Evolutionary conservation across 768 basidiomycete genomes (phyloP).

Genomic region (Kondoa subrosea): DNA sequence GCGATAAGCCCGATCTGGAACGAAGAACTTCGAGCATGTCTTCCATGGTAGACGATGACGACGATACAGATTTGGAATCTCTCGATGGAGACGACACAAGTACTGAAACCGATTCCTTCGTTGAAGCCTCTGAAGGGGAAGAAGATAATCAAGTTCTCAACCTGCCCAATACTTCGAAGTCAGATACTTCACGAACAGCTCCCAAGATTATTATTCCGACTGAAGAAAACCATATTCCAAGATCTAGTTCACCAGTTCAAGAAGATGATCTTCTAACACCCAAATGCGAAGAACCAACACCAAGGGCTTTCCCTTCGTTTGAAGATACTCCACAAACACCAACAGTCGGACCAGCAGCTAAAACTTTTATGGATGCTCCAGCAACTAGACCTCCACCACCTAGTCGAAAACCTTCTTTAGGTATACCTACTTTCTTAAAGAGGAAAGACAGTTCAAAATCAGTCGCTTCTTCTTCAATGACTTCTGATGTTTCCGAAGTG

Average conservation of each 20-base stretch:
- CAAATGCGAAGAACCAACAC: neutral
- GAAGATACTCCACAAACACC: neutral
- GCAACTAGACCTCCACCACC: neutral
- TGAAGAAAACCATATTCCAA: neutral
- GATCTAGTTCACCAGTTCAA: neutral
- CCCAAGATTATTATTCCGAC: neutral
- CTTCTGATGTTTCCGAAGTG: neutral
- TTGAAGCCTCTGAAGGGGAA: neutral
- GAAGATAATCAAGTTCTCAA: neutral
- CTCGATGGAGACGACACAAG: neutral
- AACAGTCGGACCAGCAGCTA: conserved; percentile 2
- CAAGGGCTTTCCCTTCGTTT: neutral
- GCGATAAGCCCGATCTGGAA: neutral
- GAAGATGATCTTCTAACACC: neutral
- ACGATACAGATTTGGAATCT: neutral
- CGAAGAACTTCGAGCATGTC: neutral
- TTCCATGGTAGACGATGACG: neutral
- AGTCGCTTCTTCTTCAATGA: neutral
- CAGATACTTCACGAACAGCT: neutral
- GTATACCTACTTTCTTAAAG: conserved; percentile 16
- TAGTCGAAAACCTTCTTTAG: neutral
- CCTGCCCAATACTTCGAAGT: neutral
- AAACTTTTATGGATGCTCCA: neutral
- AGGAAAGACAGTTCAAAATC: conserved; percentile 1
- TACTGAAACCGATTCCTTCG: neutral